Conservation (phyloP, 106 monocot species). For the Amphibolis antarctica region DNA sequence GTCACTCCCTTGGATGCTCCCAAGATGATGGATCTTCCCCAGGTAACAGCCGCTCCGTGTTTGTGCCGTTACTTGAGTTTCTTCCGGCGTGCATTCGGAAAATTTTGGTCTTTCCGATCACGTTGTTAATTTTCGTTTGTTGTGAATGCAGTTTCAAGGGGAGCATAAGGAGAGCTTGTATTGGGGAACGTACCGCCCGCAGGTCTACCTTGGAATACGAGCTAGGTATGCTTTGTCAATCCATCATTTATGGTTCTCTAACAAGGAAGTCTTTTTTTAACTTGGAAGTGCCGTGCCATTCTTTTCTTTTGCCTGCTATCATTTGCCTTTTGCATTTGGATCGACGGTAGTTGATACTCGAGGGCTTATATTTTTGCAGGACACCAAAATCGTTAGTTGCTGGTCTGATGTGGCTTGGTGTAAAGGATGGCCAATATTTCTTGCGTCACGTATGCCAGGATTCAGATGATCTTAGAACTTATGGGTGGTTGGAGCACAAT, state of each 20-base stretch:
- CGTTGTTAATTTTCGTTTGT: not conserved
- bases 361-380: constrained; percentile 17
- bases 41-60: constrained; percentile 23
- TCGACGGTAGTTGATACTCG: not conserved
- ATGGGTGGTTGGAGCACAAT: constrained; percentile 94
- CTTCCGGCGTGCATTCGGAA: not conserved
- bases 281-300: no score
- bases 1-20: constrained; percentile 62
- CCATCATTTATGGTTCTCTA: no score
- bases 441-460: constrained; percentile 90
- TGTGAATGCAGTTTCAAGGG: constrained; percentile 64
- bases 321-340: not conserved
- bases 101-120: no score
- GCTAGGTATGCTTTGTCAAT: constrained; percentile 57
- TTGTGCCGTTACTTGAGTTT: not conserved
- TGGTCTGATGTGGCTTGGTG: constrained; percentile 95
- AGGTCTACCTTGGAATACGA: constrained; percentile 84
- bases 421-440: constrained; percentile 75
- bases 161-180: constrained; percentile 89
- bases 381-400: constrained; percentile 69
- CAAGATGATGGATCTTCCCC: constrained; percentile 88
- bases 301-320: not conserved
- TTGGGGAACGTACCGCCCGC: constrained; percentile 94
- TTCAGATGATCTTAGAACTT: constrained; percentile 78
- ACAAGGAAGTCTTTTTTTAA: no score